Conservation (phyloP, 2,329 filamentous ascomycete species). For the Exophiala spinifera region DNA sequence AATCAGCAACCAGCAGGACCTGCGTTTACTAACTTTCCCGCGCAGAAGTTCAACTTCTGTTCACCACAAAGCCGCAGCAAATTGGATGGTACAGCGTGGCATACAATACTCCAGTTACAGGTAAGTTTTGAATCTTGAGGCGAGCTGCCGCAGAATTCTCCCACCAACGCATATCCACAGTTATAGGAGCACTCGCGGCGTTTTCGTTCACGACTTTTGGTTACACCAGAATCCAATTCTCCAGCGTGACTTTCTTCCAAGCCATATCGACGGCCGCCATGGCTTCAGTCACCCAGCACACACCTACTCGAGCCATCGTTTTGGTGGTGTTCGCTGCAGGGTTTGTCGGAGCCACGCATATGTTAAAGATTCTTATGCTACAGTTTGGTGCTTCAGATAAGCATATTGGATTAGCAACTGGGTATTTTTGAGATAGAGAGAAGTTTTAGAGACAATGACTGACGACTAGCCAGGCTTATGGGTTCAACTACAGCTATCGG, state of each 20-base stretch:
- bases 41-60: conserved; percentile 5
- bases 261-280: conserved; percentile 3
- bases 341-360: conserved; percentile 8
- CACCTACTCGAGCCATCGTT: conserved; percentile 10
- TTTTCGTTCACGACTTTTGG: too few species aligned
- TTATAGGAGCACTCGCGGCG: too few species aligned
- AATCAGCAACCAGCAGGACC: not conserved
- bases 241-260: too few species aligned
- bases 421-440: too few species aligned
- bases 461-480: too few species aligned
- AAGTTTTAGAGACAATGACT: too few species aligned
- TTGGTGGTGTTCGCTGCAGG: conserved; percentile 8
- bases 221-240: too few species aligned
- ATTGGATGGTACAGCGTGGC: conserved; percentile 13
- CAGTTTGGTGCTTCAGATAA: conserved; percentile 13
- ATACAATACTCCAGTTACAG: too few species aligned
- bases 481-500: conserved; percentile 5
- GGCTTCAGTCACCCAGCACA: conserved; percentile 8
- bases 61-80: conserved; percentile 12
- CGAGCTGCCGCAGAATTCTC: too few species aligned
- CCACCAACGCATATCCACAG: too few species aligned
- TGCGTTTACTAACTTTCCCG: not conserved
- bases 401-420: conserved; percentile 16
- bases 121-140: too few species aligned
- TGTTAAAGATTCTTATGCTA: conserved; percentile 7